Conservation (phyloP, 2,329 filamentous ascomycete genomes). For the Colletotrichum acutatum region DNA sequence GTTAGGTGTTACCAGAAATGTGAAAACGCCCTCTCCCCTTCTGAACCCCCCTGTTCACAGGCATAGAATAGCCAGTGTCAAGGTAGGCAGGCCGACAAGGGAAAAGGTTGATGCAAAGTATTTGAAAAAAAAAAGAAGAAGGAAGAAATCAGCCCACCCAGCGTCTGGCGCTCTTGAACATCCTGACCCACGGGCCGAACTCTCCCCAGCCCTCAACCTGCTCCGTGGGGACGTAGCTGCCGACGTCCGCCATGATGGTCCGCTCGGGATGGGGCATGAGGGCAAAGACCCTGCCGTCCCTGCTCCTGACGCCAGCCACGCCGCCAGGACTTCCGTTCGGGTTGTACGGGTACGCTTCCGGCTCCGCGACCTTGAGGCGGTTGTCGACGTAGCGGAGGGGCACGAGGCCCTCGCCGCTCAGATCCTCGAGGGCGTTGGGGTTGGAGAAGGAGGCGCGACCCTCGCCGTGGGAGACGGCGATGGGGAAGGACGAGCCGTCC, state of each 20-base stretch:
- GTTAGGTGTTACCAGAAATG: neutral
- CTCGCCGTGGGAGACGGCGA: slow-evolving; percentile 91
- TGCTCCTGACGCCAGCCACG: slow-evolving; percentile 82
- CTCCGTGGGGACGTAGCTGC: slow-evolving; percentile 74
- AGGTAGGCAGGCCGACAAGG: neutral
- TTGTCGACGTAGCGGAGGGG: slow-evolving; percentile 90
- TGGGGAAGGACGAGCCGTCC: slow-evolving; percentile 83
- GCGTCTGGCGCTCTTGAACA: slow-evolving; percentile 88
- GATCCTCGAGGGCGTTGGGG: slow-evolving; percentile 60
- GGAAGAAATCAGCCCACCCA: slow-evolving; percentile 77
- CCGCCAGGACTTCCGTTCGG: slow-evolving; percentile 85
- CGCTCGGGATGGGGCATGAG: slow-evolving; percentile 96
- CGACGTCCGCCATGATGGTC: slow-evolving; percentile 83
- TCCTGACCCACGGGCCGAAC: slow-evolving; percentile 84
- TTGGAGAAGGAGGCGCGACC: slow-evolving; percentile 79
- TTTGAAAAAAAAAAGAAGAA: no score
- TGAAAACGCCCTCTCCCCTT: neutral
- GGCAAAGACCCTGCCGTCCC: slow-evolving; percentile 83
- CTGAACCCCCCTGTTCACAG: neutral
- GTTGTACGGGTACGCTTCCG: slow-evolving; percentile 89
- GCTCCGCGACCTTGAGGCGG: slow-evolving; percentile 68
- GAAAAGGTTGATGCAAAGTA: neutral
- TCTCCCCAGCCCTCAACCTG: slow-evolving; percentile 78
- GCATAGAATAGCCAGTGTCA: neutral
- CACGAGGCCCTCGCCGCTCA: slow-evolving; percentile 76